Conservation (phyloP, 1,139 yeast species). For the Pichia sp. region DNA sequence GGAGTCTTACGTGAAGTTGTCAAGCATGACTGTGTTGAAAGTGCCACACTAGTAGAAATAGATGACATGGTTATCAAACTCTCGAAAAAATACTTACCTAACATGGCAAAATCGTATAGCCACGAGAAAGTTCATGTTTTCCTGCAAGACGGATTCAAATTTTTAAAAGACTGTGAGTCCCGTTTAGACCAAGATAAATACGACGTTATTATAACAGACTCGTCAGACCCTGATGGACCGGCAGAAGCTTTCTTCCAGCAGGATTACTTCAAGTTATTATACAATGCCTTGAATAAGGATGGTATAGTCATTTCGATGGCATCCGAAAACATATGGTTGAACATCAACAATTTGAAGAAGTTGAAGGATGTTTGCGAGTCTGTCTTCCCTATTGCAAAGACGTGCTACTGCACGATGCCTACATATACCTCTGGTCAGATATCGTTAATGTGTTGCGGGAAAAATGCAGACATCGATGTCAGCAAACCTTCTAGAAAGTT, state of each 20-base stretch:
- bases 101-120: slow-evolving; percentile 66
- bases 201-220: slow-evolving; percentile 91
- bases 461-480: slow-evolving; percentile 49
- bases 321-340: slow-evolving; percentile 91
- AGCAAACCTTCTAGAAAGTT: slow-evolving; percentile 52
- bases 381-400: slow-evolving; percentile 78
- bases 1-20: slow-evolving; percentile 91
- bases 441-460: slow-evolving; percentile 80
- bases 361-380: slow-evolving; percentile 56
- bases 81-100: slow-evolving; percentile 78
- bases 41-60: slow-evolving; percentile 85
- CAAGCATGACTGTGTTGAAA: slow-evolving; percentile 77
- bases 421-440: slow-evolving; percentile 95
- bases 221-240: slow-evolving; percentile 98
- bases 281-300: slow-evolving; percentile 57
- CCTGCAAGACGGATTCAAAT: slow-evolving; percentile 91
- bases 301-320: slow-evolving; percentile 77
- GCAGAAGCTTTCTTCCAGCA: slow-evolving; percentile 90
- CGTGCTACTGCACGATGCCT: slow-evolving; percentile 87
- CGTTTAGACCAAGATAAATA: slow-evolving; percentile 34
- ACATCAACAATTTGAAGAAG: slow-evolving; percentile 59
- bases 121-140: slow-evolving; percentile 81
- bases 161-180: slow-evolving; percentile 48
- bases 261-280: slow-evolving; percentile 70
- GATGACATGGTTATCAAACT: slow-evolving; percentile 85